phyloP scores from a whole-genome alignment of 2,329 filamentous ascomycete genomes.

The Ophiobolus disseminans region DNA sequence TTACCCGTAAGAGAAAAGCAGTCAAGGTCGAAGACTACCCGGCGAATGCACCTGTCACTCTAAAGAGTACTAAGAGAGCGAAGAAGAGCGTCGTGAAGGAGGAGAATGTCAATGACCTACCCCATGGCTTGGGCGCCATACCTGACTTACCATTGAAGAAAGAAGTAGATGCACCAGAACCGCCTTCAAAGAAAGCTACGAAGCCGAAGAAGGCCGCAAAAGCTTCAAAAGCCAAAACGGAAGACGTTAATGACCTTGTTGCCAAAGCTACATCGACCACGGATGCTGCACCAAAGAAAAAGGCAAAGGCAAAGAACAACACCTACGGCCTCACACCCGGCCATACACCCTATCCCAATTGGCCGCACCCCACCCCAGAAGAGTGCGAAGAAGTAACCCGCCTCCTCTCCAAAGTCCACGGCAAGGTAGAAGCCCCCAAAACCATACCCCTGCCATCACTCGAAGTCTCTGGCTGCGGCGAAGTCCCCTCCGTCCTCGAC shows the following conservation, averaged over 20 bases:
- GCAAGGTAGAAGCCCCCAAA: constrained; percentile 68
- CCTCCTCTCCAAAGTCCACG: constrained; percentile 71
- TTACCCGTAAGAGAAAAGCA: constrained; percentile 35
- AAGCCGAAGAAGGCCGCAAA: constrained; percentile 27
- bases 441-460: constrained; percentile 73
- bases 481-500: constrained; percentile 70
- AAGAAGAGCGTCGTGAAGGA: constrained; percentile 47
- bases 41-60: constrained; percentile 13
- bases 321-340: constrained; percentile 57
- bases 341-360: constrained; percentile 72
- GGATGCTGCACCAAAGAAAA: constrained; percentile 44
- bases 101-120: constrained; percentile 57
- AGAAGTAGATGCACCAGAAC: constrained; percentile 10
- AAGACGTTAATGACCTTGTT: constrained; percentile 30
- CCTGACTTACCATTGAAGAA: constrained; percentile 18
- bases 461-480: constrained; percentile 73
- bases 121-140: constrained; percentile 61
- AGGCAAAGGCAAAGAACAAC: constrained; percentile 46
- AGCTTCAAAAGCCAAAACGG: constrained; percentile 22
- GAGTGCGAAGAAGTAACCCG: constrained; percentile 74
- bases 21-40: constrained; percentile 25
- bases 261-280: constrained; percentile 35
- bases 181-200: constrained; percentile 23
- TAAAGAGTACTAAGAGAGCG: constrained; percentile 47
- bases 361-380: constrained; percentile 67